Base-by-base conservation (phyloP, 345 rosid species). In the Microcos paniculata region DNA sequence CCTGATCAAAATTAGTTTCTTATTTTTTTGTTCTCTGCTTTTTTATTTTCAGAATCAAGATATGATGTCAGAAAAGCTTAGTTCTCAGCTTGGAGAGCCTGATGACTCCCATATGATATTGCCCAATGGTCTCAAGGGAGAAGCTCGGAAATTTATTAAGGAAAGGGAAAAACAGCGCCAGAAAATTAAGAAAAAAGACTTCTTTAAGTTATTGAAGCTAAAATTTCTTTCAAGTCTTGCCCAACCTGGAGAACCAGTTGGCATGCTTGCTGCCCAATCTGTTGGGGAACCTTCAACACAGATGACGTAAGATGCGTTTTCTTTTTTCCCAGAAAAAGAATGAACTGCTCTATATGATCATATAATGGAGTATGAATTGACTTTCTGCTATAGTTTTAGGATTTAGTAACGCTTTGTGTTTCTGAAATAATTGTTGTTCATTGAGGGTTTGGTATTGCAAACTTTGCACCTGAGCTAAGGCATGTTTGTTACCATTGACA, bases 241-340 rank as follows among this genome's bases (percentile, higher is more conserved):
- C 33, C 98, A 93, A 85, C 99, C 98, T 53, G 99, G 99, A 69
- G 99, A 96, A 82, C 96, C 99, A 24, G 97, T 96, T 70, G 99
- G 99, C 77, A 90, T 96, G 80, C 96, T 96, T 83, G 98, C 99
- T 75, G 91, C 96, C 74, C 99, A 96, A 72, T 96, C 99, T 80
- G 99, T 96, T 6, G 99, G 99, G 80, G 99, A 96, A 87, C 99
- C 99, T 71, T 96, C 99, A 15, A 96, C 99, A 73, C 99, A 96
- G 79, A 96, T 96, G 99, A 93, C 99, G 98, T 96, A 79, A 87
- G 96, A 59, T 80, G 76, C 67, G 75, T 49, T 65, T 69, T 75
- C 42, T 77, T 35, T 75, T 71, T 61, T n/a, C n/a, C 68, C 46
- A 28, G 51, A 14, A 30, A 53, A 46, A 64, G 42, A 42, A 30